A percentile compares a stretch with the other conserved stretches of the same genome.
These are phyloP conservation scores for Metarhizium album DNA, from an alignment of 2,329 filamentous ascomycete species.

Conservation along the genomic window DNA sequence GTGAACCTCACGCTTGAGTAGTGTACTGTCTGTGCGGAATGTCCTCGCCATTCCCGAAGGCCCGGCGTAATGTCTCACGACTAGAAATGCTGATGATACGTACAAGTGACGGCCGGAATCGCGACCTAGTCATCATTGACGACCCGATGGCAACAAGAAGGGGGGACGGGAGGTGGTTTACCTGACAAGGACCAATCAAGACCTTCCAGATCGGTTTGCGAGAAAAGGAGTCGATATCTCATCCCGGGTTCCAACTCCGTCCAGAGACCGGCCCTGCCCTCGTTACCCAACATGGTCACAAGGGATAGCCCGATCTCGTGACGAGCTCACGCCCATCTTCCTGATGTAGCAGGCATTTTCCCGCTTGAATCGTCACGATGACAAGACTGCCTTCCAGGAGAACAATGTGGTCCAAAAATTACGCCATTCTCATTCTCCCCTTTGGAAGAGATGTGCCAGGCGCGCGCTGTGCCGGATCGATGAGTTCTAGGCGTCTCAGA, in stretches of 20 bases:
- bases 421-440: neutral
- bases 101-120: neutral
- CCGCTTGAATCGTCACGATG: neutral
- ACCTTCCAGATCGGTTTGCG: neutral
- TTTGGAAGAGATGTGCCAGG: neutral
- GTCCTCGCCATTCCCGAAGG: neutral
- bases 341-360: neutral
- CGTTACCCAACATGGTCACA: neutral
- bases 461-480: neutral
- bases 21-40: neutral
- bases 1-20: too few species aligned
- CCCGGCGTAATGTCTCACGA: neutral
- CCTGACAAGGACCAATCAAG: neutral
- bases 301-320: neutral
- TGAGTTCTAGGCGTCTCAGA: neutral
- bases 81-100: neutral
- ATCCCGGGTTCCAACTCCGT: neutral
- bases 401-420: neutral
- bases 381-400: neutral
- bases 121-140: neutral
- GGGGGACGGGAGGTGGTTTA: too few species aligned
- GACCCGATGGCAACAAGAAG: neutral
- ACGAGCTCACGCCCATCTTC: neutral
- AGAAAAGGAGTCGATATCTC: neutral
- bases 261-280: neutral